These are phyloP conservation scores for Glycine tomentella DNA, from an alignment of 306 rosid genomes.

Conservation along the genomic window DNA sequence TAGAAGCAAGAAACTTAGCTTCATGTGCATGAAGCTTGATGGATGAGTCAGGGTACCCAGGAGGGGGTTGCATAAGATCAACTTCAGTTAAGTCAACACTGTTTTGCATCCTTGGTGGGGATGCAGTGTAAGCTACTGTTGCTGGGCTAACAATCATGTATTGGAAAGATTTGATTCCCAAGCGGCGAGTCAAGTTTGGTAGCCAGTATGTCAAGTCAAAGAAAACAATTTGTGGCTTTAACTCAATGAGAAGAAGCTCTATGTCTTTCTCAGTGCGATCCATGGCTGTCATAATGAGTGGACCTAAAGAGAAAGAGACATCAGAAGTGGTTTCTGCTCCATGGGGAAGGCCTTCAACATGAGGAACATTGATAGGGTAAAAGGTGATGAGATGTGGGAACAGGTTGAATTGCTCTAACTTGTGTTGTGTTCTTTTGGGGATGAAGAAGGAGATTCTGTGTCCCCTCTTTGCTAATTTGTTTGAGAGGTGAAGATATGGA, in stretches of 20 bases:
- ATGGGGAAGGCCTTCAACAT: conserved; percentile 47
- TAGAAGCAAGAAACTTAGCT: not conserved
- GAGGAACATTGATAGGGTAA: conserved; percentile 43
- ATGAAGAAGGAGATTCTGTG: conserved; percentile 51
- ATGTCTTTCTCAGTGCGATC: conserved; percentile 41
- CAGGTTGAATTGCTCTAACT: conserved; percentile 37
- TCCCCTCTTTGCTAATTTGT: conserved; percentile 48
- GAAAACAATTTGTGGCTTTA: conserved; percentile 47
- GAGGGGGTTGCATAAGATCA: conserved; percentile 45
- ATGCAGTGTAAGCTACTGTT: not conserved
- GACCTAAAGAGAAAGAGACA: conserved; percentile 8
- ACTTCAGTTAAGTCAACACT: not conserved
- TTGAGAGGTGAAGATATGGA: conserved; percentile 50
- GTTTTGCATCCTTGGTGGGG: not conserved
- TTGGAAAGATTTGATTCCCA: conserved; percentile 42
- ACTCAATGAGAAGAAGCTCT: conserved; percentile 14
- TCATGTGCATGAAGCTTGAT: conserved; percentile 48
- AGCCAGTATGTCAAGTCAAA: conserved; percentile 48
- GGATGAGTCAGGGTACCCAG: conserved; percentile 37
- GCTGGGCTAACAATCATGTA: conserved; percentile 14
- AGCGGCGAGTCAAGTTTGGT: conserved; percentile 35
- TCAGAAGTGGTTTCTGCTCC: conserved; percentile 50
- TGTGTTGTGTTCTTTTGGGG: conserved; percentile 41
- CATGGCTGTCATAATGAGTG: conserved; percentile 45
- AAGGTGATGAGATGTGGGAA: conserved; percentile 44